phyloP scores from a whole-genome alignment of 1,139 yeast genomes.

The Hyphopichia burtonii region DNA sequence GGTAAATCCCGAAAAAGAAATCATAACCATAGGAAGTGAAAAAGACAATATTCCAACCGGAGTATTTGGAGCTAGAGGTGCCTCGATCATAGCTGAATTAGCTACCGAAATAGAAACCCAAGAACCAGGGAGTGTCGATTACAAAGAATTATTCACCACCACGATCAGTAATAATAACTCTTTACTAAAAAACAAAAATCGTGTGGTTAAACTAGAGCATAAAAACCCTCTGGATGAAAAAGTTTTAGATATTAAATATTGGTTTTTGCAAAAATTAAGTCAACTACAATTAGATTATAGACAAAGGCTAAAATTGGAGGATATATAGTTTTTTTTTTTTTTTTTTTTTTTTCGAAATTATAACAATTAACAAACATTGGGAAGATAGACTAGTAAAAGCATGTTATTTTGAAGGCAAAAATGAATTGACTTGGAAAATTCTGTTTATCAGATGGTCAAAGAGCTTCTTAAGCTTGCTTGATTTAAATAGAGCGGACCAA shows the following conservation, averaged over 20 bases:
- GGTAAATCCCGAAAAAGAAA: not conserved
- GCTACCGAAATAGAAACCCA: not conserved
- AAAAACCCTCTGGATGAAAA: not conserved
- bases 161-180: not conserved
- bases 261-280: slow-evolving; percentile 2
- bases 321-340: not conserved
- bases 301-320: not conserved
- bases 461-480: no score
- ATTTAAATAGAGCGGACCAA: no score
- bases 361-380: no score
- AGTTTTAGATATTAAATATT: slow-evolving; percentile 1
- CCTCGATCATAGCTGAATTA: slow-evolving; percentile 23
- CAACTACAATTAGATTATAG: slow-evolving; percentile 1
- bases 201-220: no score
- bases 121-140: not conserved
- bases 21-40: not conserved
- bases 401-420: no score
- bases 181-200: not conserved
- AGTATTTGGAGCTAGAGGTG: slow-evolving; percentile 35
- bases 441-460: no score
- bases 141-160: not conserved
- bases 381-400: no score
- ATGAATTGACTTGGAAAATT: no score
- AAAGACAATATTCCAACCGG: not conserved
- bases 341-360: not conserved